A percentile compares a stretch with the other conserved stretches of the same genome.
Conservation (phyloP, 495 filamentous ascomycete genomes). For the Paragyromitra xinjiangensis region DNA sequence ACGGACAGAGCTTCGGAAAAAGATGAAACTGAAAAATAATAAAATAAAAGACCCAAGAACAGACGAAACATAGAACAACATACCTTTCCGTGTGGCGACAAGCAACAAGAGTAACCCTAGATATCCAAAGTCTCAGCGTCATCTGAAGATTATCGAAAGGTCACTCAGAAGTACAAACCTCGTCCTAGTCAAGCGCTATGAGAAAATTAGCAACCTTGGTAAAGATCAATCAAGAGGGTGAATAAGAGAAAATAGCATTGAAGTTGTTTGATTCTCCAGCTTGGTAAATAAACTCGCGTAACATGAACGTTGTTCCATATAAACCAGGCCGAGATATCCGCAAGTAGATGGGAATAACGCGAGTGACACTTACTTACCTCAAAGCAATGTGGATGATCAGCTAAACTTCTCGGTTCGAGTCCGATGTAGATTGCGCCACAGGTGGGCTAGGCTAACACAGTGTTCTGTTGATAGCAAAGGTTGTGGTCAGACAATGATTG, state of each 20-base stretch:
- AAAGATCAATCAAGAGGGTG: constrained; percentile 17
- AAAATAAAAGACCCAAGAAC: constrained; percentile 8
- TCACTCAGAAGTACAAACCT: constrained; percentile 38
- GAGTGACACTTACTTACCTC: constrained; percentile 47
- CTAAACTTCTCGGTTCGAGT: constrained; percentile 28
- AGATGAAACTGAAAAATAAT: constrained; percentile 11
- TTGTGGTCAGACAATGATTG: constrained; percentile 36
- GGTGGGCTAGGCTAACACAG: constrained; percentile 31
- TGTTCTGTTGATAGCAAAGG: constrained; percentile 41
- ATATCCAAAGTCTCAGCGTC: constrained; percentile 31
- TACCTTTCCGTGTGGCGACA: constrained; percentile 45
- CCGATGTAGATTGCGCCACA: constrained; percentile 50
- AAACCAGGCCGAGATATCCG: constrained; percentile 37
- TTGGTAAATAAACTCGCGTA: constrained; percentile 48
- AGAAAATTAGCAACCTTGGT: constrained; percentile 42
- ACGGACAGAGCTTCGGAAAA: constrained; percentile 25
- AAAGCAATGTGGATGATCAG: constrained; percentile 28
- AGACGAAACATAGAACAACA: constrained; percentile 34
- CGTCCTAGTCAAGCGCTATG: constrained; percentile 38
- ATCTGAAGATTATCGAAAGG: constrained; percentile 37
- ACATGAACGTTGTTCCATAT: constrained; percentile 37
- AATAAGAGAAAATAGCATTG: constrained; percentile 21
- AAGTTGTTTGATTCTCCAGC: constrained; percentile 13
- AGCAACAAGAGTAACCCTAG: constrained; percentile 29
- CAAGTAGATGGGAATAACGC: constrained; percentile 33